Percentiles rank a stretch among this genome's conserved stretches.
Evolutionary conservation across 1,284 basidiomycete genomes (phyloP).

Genomic region (Cutaneotrichosporon cutaneum): DNA sequence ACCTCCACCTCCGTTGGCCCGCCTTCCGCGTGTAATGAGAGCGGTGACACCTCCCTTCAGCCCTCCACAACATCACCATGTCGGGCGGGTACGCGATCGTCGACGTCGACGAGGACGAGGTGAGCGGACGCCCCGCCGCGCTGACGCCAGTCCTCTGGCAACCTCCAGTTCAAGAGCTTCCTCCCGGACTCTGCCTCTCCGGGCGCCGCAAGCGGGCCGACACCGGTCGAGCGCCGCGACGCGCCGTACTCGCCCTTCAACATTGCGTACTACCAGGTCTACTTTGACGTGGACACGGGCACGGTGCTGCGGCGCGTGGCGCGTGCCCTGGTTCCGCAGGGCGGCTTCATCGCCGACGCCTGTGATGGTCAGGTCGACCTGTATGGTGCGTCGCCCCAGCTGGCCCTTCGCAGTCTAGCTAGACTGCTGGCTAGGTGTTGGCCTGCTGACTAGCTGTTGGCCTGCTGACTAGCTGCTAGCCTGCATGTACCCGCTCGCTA

Average conservation of each 20-base stretch:
- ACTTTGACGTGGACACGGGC: slow-evolving; percentile 56
- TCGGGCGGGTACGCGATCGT: slow-evolving; percentile 50
- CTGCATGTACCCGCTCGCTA: background rate
- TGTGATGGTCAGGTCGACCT: slow-evolving; percentile 56
- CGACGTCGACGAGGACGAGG: slow-evolving; percentile 51
- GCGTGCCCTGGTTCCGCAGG: slow-evolving; percentile 53
- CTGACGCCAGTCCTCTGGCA: slow-evolving; percentile 18
- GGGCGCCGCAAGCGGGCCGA: background rate
- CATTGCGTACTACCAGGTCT: slow-evolving; percentile 54
- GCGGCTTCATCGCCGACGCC: slow-evolving; percentile 54
- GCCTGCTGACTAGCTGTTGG: too few relatives aligned
- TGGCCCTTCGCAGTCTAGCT: too few relatives aligned
- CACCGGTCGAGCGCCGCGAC: background rate
- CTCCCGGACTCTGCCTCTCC: slow-evolving; percentile 25
- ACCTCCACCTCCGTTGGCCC: too few relatives aligned
- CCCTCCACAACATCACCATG: slow-evolving; percentile 22
- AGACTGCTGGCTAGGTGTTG: too few relatives aligned
- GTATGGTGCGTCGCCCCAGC: slow-evolving; percentile 79
- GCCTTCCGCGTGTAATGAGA: background rate
- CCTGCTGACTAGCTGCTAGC: too few relatives aligned
- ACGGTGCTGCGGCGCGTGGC: slow-evolving; percentile 53
- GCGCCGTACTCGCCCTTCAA: slow-evolving; percentile 52
- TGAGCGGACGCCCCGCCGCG: slow-evolving; percentile 21
- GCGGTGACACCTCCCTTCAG: background rate
- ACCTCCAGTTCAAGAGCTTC: slow-evolving; percentile 52